Base-by-base conservation (phyloP, 345 rosid genomes). In the Acer saccharum region DNA sequence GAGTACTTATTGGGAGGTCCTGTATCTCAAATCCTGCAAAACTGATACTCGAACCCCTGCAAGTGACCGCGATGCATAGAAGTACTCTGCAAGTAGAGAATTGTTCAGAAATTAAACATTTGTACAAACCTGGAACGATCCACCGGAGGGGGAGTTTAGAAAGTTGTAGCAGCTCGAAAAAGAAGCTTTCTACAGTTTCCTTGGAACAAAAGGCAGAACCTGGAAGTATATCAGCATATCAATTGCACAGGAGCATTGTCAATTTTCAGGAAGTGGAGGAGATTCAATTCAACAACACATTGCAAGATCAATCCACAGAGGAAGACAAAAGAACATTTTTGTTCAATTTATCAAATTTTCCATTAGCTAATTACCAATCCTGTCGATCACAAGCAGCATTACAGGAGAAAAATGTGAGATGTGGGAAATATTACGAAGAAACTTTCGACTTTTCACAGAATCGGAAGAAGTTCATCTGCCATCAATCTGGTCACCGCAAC, bases 251-350 rank as follows among this genome's bases (percentile, higher is more conserved):
- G 50, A 52, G 32, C 39, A 25, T 17, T 39, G 58, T 61, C 73
- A 66, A 55, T 18, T 54, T 74, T 70, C 79, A 80, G 46, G 77
- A 76, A 48, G 66, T 71, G 65, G 69, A 73, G 61, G 82, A 84
- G 65, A 29, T 84, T 10, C 54, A 65, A 17, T 72, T 20, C 62
- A 32, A 23, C 63, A 43, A 35, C 44, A 21, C 43, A 7, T 2
- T 55, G 32, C 58, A 77, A 11, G 73, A 73, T 29, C 32, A 48
- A 23, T 57, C 10, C 66, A 23, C 10, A 17, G 78, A 66, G n/a
- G 86, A 43, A 43, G 46, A 76, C 63, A 80, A 80, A 55, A 67
- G 73, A 32, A 14, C 71, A 9, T 84, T 78, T 64, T 61, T 78
- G 57, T 81, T 84, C 64, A 76, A 63, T 29, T 48, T 78, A 48